Evolutionary conservation across 768 basidiomycete species (phyloP), one percentile per base, ranked within the genome.

Genomic region (Chiua virens): DNA sequence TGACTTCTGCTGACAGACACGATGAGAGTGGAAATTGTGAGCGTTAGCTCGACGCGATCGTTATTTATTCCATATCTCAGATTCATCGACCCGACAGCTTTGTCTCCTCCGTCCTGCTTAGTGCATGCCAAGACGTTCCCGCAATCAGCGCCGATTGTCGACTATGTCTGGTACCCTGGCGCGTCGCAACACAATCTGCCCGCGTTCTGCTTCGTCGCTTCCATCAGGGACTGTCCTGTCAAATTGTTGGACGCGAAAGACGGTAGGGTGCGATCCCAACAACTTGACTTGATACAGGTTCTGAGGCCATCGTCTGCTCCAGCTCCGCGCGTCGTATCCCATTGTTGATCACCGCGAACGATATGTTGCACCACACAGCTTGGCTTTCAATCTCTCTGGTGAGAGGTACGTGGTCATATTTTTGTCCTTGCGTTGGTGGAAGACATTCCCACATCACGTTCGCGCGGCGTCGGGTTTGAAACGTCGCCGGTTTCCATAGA

Each of bases 341-440:
- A 96, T 98, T 35, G 80, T 98, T 10, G 94, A 98, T 66, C 95
- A 98, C 60, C 76, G 88, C n/a, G 96, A 98, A 70, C 80, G 94
- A 28, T 83, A 91, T 47, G 75, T 97, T 36, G 93, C 92, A 0
- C 94, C 96, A 0, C 87, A 92, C 48, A 82, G 83, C 57, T 74
- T 98, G 52, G 77, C 86, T 0, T 98, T 97, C 69, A 89, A 90
- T 58, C 66, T 76, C 2, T 70, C 79, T 5, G 83, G 81, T 0
- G 74, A 83, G 32, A 86, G 78, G 93, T 93, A 49, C 37, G 42
- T 42, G 35, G 30, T 41, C 35, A 5, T 8, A 21, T 34, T 11
- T 13, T 15, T 14, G 4, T 21, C 18, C 8, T 32, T 20, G n/a
- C 20, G 11, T 8, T 11, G 5, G 14, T n/a, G 9, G 10, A 17